Evolutionary conservation across 2,329 filamentous ascomycete genomes (phyloP).

Genomic region (Aspergillus ochraceus): DNA sequence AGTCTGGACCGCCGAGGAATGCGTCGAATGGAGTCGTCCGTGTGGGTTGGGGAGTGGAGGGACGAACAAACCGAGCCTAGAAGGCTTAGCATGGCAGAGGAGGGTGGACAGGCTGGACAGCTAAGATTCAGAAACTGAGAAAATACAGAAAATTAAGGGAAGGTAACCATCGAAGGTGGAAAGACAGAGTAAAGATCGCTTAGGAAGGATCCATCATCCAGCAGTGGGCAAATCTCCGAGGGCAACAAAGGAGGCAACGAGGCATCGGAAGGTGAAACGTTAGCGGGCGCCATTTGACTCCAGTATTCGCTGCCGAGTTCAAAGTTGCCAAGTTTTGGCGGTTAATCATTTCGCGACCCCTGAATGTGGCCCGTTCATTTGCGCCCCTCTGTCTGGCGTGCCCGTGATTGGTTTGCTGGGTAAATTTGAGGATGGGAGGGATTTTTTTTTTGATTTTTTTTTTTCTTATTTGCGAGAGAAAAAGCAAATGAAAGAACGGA

Average conservation of each 20-base stretch:
- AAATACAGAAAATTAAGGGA: neutral
- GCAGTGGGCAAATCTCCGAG: constrained; percentile 12
- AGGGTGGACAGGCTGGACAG: neutral
- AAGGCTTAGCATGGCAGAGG: neutral
- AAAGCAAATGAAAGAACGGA: too few species aligned
- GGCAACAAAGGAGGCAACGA: neutral
- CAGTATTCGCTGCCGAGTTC: constrained; percentile 5
- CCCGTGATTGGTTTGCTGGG: neutral
- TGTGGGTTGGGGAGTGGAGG: neutral
- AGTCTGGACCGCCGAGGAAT: neutral
- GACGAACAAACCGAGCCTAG: too few species aligned
- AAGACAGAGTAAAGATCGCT: neutral
- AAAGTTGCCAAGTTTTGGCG: constrained; percentile 21
- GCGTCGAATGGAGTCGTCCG: neutral
- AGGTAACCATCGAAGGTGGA: too few species aligned
- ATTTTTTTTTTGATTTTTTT: too few species aligned
- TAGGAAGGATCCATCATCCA: neutral
- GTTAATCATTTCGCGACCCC: constrained; percentile 13
- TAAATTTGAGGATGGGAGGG: neutral
- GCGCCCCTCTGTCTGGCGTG: neutral
- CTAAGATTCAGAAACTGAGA: neutral
- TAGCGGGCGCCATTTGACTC: constrained; percentile 13
- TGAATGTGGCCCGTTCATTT: constrained; percentile 9
- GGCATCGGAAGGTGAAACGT: constrained; percentile 19
- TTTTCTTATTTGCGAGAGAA: too few species aligned